Percentiles rank a stretch among this genome's conserved stretches.
Conservation (phyloP, 129 eudicot genomes). For the Flaveria ramosissima region DNA sequence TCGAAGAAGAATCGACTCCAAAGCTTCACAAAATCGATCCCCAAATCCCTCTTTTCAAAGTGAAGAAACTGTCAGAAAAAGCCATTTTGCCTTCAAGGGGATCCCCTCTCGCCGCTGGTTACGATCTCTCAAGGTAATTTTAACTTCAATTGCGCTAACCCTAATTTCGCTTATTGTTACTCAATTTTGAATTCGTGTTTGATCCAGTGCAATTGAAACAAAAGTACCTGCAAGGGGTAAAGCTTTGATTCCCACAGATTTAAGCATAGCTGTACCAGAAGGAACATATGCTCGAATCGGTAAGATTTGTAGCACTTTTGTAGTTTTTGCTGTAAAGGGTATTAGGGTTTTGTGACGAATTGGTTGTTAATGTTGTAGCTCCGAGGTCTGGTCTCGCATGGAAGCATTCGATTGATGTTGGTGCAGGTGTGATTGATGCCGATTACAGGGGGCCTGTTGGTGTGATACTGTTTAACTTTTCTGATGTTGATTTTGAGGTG, state of each 20-base stretch:
- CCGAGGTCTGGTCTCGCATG: constrained; percentile 80
- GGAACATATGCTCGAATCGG: constrained; percentile 82
- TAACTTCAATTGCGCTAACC: neutral
- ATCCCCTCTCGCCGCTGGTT: constrained; percentile 70
- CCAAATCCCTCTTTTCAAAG: constrained; percentile 32
- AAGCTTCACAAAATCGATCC: too few relatives aligned
- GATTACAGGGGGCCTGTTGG: constrained; percentile 37
- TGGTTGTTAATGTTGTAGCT: constrained; percentile 36
- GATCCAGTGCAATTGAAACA: constrained; percentile 51
- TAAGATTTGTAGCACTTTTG: neutral
- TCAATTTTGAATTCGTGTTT: neutral
- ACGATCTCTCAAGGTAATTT: constrained; percentile 71
- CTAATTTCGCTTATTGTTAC: neutral
- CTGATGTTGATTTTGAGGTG: constrained; percentile 38
- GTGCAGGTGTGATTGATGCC: constrained; percentile 81
- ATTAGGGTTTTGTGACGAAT: neutral
- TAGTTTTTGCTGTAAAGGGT: too few relatives aligned
- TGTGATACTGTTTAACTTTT: constrained; percentile 36
- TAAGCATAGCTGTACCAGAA: constrained; percentile 65
- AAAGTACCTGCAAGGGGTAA: constrained; percentile 73
- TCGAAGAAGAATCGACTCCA: constrained; percentile 44
- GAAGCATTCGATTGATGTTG: constrained; percentile 87
- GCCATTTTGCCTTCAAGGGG: constrained; percentile 65
- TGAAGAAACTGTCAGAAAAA: constrained; percentile 68
- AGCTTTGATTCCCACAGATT: constrained; percentile 63